Base-by-base conservation (phyloP, 495 filamentous ascomycete genomes). In the Neurospora sp. region DNA sequence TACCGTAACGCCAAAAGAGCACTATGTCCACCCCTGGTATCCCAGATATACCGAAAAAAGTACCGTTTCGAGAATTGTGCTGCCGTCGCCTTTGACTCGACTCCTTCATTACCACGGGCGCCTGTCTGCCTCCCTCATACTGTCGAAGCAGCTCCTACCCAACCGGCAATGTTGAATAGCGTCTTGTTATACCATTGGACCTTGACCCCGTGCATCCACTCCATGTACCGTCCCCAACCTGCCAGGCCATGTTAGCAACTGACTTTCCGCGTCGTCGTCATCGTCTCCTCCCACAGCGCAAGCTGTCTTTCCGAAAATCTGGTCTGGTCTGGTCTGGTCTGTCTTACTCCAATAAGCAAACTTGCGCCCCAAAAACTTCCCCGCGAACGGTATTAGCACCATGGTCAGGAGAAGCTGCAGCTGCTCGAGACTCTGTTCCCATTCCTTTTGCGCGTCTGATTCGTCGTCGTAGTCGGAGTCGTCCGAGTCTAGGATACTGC, bases 341-440 rank as follows among this genome's bases (percentile, higher is more conserved):
- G 13, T 88, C 91, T 78, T 81, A 98, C 96, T 91, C 94, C 94
- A 98, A 82, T 98, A 98, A 70, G 96, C 96, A 85, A 93, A 96
- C 83, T 90, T 93, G 81, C 96, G 86, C 45, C 96, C 96, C 77
- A 98, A 85, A 81, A 93, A 98, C 81, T 97, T 98, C 28, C 96
- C 96, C 70, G 93, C 83, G 80, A 95, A 97, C 21, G 96, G 96
- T 43, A 98, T 91, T 76, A 97, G 78, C 21, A 98, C 92, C 93
- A 99, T 96, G 9, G 91, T 95, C 79, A 98, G 80, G 62, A 99
- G 84, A 70, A 99, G 84, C 85, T 99, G 93, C 69, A 98, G 82
- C 82, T 99, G 96, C 83, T 97, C 92, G 75, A 99, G 82, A 76
- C 91, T 94, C 78, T 94, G 93, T 75, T 93, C 90, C 96, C 96